Conservation (phyloP, 495 filamentous ascomycete species). For the Ramalina intermedia region DNA sequence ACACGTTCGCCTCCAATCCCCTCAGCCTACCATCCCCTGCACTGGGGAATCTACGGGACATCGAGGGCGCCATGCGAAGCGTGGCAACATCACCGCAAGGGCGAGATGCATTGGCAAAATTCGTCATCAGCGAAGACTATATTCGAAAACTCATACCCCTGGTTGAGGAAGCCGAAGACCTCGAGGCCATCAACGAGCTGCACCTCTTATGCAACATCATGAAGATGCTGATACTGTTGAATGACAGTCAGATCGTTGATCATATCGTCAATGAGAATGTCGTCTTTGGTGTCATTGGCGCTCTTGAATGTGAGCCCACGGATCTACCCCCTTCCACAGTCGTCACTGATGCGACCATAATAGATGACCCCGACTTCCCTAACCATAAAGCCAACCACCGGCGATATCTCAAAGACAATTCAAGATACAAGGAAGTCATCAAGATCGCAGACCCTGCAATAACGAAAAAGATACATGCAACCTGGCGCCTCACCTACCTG, state of each 20-base stretch:
- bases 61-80: slow-evolving; percentile 65
- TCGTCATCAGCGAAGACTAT: slow-evolving; percentile 70
- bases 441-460: slow-evolving; percentile 70
- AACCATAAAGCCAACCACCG: slow-evolving; percentile 96
- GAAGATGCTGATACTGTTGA: slow-evolving; percentile 88
- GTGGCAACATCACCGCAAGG: slow-evolving; percentile 59
- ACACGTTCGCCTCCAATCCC: slow-evolving; percentile 39
- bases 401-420: slow-evolving; percentile 76
- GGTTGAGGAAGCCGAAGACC: slow-evolving; percentile 74
- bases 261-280: slow-evolving; percentile 79
- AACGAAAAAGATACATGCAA: slow-evolving; percentile 83
- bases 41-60: slow-evolving; percentile 64
- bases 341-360: slow-evolving; percentile 6
- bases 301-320: slow-evolving; percentile 62
- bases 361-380: slow-evolving; percentile 95
- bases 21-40: slow-evolving; percentile 65
- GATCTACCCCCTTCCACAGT: neutral
- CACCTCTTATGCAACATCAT: slow-evolving; percentile 94
- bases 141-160: slow-evolving; percentile 76
- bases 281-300: slow-evolving; percentile 86
- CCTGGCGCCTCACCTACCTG: slow-evolving; percentile 91
- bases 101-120: slow-evolving; percentile 80
- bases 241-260: slow-evolving; percentile 89
- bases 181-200: slow-evolving; percentile 72
- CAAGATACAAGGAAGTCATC: slow-evolving; percentile 91